phyloP scores from a whole-genome alignment of 2,329 filamentous ascomycete species.

The Exophiala bonariae region DNA sequence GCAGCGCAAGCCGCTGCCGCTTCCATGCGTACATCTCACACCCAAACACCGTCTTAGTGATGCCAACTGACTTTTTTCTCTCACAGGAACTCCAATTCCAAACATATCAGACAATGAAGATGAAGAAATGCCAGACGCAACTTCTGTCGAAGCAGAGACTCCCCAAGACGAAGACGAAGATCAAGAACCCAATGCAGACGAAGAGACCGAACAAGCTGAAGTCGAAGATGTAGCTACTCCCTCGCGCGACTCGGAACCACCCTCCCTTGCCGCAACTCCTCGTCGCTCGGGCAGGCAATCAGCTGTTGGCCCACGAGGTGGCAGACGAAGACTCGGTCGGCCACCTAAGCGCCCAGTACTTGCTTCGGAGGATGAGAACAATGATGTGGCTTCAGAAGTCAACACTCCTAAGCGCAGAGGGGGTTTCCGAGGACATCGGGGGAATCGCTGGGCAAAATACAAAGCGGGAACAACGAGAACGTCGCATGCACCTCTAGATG shows the following conservation, averaged over 20 bases:
- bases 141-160: constrained; percentile 34
- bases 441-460: constrained; percentile 70
- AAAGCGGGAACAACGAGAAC: constrained; percentile 73
- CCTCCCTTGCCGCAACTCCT: constrained; percentile 52
- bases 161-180: constrained; percentile 36
- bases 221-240: constrained; percentile 48
- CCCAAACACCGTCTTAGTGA: background rate
- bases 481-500: constrained; percentile 83
- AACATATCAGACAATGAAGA: constrained; percentile 45
- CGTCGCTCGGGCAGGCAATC: constrained; percentile 53
- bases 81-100: constrained; percentile 42
- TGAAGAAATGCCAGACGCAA: constrained; percentile 44
- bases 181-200: constrained; percentile 26
- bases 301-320: constrained; percentile 35
- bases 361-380: constrained; percentile 64
- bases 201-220: constrained; percentile 46
- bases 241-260: constrained; percentile 42
- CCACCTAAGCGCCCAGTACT: constrained; percentile 81
- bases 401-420: constrained; percentile 62
- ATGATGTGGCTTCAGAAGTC: constrained; percentile 42
- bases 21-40: constrained; percentile 41
- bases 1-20: constrained; percentile 49
- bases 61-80: background rate
- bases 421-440: constrained; percentile 60
- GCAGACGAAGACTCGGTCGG: constrained; percentile 67